Percentiles rank a stretch among this genome's conserved stretches.
Conservation (phyloP, 495 filamentous ascomycete species). For the Darksidea phi region DNA sequence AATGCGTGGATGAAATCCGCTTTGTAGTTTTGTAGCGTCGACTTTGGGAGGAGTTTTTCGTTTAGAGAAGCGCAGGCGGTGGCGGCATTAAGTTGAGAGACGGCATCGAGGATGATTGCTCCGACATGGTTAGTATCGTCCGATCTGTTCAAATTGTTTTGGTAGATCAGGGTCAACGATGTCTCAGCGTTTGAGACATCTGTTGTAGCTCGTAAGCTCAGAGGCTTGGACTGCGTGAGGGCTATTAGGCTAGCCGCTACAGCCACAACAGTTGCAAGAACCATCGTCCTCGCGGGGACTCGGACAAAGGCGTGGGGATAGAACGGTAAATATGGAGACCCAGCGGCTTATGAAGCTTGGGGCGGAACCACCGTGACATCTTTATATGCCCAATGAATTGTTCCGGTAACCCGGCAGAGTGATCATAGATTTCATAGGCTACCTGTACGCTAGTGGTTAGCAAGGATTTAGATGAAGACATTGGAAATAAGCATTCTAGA, state of each 20-base stretch:
- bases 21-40: slow-evolving; percentile 41
- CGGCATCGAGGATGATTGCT: slow-evolving; percentile 46
- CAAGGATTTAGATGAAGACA: background rate
- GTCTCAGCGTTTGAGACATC: slow-evolving; percentile 40
- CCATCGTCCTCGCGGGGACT: slow-evolving; percentile 1
- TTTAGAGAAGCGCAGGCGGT: slow-evolving; percentile 46
- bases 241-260: slow-evolving; percentile 1
- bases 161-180: slow-evolving; percentile 49
- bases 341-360: background rate
- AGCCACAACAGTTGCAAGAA: slow-evolving; percentile 17
- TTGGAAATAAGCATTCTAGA: slow-evolving; percentile 22
- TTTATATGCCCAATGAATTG: background rate
- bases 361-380: background rate
- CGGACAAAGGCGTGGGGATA: background rate
- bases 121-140: slow-evolving; percentile 50
- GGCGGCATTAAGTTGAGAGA: slow-evolving; percentile 38
- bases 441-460: slow-evolving; percentile 6
- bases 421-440: background rate
- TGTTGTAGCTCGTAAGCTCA: slow-evolving; percentile 1
- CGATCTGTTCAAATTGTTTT: slow-evolving; percentile 52
- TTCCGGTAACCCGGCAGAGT: slow-evolving; percentile 21
- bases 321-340: background rate
- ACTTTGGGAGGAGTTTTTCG: slow-evolving; percentile 45
- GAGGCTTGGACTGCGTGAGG: slow-evolving; percentile 6
- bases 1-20: slow-evolving; percentile 44